These are phyloP conservation scores for Paecilomyces dactylethromorphus DNA, from an alignment of 2,329 filamentous ascomycete species.

Conservation along the genomic window DNA sequence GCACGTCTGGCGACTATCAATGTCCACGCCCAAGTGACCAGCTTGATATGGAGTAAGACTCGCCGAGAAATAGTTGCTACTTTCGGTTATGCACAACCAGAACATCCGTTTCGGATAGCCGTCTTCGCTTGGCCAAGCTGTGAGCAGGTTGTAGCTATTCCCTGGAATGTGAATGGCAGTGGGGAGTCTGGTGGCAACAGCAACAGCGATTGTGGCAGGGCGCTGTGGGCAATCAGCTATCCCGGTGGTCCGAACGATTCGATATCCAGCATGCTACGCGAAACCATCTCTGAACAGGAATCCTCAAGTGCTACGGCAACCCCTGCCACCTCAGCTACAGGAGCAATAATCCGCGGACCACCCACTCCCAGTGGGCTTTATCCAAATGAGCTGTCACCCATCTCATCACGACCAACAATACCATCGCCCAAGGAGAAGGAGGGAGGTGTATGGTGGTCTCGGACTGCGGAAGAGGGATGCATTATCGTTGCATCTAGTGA, in stretches of 20 bases:
- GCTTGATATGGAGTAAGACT: slow-evolving; percentile 81
- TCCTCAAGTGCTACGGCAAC: slow-evolving; percentile 6
- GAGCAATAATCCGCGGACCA: not conserved
- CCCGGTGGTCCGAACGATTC: slow-evolving; percentile 53
- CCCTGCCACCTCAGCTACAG: not conserved
- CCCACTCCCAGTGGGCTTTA: not conserved
- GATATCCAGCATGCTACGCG: not conserved
- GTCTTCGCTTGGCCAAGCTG: slow-evolving; percentile 95
- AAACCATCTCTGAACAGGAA: slow-evolving; percentile 6
- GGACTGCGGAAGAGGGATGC: slow-evolving; percentile 65
- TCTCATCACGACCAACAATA: not conserved
- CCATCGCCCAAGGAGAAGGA: slow-evolving; percentile 32
- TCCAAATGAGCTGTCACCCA: not conserved
- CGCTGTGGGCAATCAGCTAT: slow-evolving; percentile 82
- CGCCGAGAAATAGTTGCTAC: slow-evolving; percentile 85
- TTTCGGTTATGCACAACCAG: slow-evolving; percentile 86
- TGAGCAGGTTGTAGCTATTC: slow-evolving; percentile 74
- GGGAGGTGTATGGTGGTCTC: slow-evolving; percentile 48
- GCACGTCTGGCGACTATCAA: slow-evolving; percentile 82
- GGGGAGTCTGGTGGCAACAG: slow-evolving; percentile 16
- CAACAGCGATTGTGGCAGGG: slow-evolving; percentile 40
- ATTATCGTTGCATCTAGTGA: slow-evolving; percentile 90
- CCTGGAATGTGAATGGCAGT: slow-evolving; percentile 60
- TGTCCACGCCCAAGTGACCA: slow-evolving; percentile 88
- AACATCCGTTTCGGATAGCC: slow-evolving; percentile 82